Evolutionary conservation across 2,329 filamentous ascomycete genomes (phyloP).

Genomic region (Cordyceps pruinosa): DNA sequence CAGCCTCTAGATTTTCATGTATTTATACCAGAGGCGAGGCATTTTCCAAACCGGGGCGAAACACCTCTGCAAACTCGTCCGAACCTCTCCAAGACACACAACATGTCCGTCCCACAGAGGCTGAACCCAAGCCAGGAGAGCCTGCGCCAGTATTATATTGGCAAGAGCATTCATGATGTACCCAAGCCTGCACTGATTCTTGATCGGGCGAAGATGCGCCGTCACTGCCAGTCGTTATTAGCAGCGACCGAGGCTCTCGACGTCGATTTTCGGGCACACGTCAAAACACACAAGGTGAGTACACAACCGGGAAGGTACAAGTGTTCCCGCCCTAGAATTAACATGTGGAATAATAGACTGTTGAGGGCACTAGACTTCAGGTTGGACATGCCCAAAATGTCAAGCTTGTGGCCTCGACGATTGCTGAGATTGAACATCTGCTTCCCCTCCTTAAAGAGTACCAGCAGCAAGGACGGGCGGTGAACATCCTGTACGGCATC

Average conservation of each 20-base stretch:
- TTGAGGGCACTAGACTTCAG: constrained; percentile 47
- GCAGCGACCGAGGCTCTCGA: constrained; percentile 39
- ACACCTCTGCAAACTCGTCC: not conserved
- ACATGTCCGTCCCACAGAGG: constrained; percentile 21
- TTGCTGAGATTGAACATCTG: constrained; percentile 51
- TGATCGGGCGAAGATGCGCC: constrained; percentile 43
- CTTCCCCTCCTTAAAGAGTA: constrained; percentile 41
- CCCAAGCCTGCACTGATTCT: constrained; percentile 50
- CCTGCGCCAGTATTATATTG: constrained; percentile 21
- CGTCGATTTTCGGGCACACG: constrained; percentile 53
- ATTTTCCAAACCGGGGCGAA: not conserved
- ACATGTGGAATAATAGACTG: constrained; percentile 34
- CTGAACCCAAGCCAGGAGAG: constrained; percentile 10
- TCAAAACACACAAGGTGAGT: constrained; percentile 59
- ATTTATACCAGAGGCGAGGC: not conserved
- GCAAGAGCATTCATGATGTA: constrained; percentile 25
- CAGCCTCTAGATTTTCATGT: not conserved
- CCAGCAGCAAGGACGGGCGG: constrained; percentile 11
- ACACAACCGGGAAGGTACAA: not conserved
- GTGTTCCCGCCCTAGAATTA: rapidly evolving
- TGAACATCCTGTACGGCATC: constrained; percentile 51
- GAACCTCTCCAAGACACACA: not conserved
- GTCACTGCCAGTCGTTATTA: constrained; percentile 53
- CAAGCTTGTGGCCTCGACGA: constrained; percentile 53
- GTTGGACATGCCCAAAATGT: constrained; percentile 35